A percentile compares a stretch with the other conserved stretches of the same genome.
phyloP scores from a whole-genome alignment of 331 rosid genomes.

The Pyrus hybrid region DNA sequence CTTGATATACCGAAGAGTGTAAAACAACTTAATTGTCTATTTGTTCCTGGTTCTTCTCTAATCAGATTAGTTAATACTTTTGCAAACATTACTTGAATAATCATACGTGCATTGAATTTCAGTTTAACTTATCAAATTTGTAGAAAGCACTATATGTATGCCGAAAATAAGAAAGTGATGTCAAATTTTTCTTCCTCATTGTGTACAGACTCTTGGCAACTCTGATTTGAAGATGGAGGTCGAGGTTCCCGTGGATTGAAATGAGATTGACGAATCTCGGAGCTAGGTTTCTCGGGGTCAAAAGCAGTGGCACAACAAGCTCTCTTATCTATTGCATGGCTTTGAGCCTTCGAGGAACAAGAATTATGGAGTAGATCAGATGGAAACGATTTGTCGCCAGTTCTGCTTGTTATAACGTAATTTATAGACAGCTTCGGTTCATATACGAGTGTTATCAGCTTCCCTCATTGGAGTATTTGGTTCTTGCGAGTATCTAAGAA shows the following conservation, averaged over 20 bases:
- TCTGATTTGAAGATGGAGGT: slow-evolving; percentile 67
- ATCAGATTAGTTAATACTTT: background rate
- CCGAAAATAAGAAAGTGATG: background rate
- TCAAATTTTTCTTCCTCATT: slow-evolving; percentile 1
- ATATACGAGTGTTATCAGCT: background rate
- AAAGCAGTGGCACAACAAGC: background rate
- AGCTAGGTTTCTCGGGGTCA: slow-evolving; percentile 1
- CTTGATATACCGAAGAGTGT: background rate
- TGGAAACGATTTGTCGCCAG: background rate
- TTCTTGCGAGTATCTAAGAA: too few species aligned
- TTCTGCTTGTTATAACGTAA: slow-evolving; percentile 1
- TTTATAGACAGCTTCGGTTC: background rate
- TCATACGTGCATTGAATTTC: background rate
- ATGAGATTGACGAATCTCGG: background rate
- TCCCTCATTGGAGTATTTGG: background rate
- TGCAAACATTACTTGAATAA: background rate
- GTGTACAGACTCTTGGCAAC: slow-evolving; percentile 52
- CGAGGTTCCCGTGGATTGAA: slow-evolving; percentile 58
- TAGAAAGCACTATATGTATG: background rate
- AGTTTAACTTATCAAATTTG: background rate
- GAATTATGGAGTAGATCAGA: background rate
- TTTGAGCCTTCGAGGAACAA: background rate
- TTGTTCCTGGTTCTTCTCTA: background rate
- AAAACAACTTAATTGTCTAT: background rate
- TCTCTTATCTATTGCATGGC: background rate